Base-by-base conservation (phyloP, 1,139 yeast species). In the Hansenula anomala region DNA sequence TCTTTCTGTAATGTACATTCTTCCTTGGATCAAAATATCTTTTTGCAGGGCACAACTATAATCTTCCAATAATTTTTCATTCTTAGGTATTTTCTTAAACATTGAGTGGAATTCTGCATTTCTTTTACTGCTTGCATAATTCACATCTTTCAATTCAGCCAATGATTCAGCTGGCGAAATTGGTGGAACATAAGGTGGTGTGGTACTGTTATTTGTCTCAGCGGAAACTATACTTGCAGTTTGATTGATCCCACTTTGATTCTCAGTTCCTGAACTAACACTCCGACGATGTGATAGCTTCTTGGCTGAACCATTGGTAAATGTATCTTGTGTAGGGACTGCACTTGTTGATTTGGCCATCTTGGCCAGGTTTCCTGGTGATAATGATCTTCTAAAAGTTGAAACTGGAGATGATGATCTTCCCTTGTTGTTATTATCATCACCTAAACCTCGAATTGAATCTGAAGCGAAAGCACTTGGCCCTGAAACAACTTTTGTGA, bases 11-110 rank as follows among this genome's bases (percentile, higher is more conserved):
- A 84, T 62, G 55, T 78, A 83, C 64, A 84, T 61, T 48, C 80
- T 70, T 8, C 94, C 94, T 49, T 84, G 94, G 11, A 82, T 71
- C 34, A 84, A 63, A 23, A 84, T 80, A 54, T 84, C 92, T 48
- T 77, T 78, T 3, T 80, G 76, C 25, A 78, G 64, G 0, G 94
- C 94, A 67, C 92, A 84, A 32, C 81, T 72, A 51, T 69, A 80
- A 48, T 81, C 90, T 36, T 76, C 80, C 36, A 83, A 67, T 30
- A 83, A 65, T 35, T 64, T 61, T 48, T 84, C 94, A 26, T 55
- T 55, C 1, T 61, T 46, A 0, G 82, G 77, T 0, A 83, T 58
- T 33, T 73, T 71, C 42, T 75, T 76, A 60, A 84, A 84, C 6
- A 72, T 55, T 32, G 66, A 69, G 54, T 82, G 90, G 54, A 83